These are phyloP conservation scores for Stachybotrys echinatus DNA, from an alignment of 2,329 filamentous ascomycete species.

Conservation along the genomic window DNA sequence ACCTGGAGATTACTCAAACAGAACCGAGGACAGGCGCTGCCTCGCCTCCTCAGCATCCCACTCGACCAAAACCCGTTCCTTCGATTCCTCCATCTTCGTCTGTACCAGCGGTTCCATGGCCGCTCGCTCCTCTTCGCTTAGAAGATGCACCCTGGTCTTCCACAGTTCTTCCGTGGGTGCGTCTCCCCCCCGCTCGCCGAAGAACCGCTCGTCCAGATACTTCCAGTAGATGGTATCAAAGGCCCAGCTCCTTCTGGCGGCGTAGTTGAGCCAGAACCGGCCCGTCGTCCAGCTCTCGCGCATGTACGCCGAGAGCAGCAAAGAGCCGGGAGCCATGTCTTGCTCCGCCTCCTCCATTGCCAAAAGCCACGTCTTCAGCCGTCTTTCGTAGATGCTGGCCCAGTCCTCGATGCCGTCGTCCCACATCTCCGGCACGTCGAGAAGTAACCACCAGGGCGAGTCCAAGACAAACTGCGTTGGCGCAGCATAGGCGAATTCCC, in stretches of 20 bases:
- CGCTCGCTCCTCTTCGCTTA: slow-evolving; percentile 15
- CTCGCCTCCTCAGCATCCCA: slow-evolving; percentile 16
- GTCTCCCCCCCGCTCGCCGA: slow-evolving; percentile 6
- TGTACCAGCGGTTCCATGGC: slow-evolving; percentile 23
- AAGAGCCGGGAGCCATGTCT: slow-evolving; percentile 4
- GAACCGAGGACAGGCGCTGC: slow-evolving; percentile 3
- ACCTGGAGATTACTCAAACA: slow-evolving; percentile 12
- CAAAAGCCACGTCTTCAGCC: slow-evolving; percentile 26
- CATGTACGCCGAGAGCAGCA: slow-evolving; percentile 13
- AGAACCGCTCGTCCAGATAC: slow-evolving; percentile 18
- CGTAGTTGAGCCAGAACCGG: slow-evolving; percentile 30
- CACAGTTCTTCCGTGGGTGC: slow-evolving; percentile 13
- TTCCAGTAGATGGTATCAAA: slow-evolving; percentile 29
- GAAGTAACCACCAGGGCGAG: slow-evolving; percentile 33
- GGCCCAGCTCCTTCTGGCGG: slow-evolving; percentile 25
- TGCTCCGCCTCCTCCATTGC: slow-evolving; percentile 25
- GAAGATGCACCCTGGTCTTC: slow-evolving; percentile 18
- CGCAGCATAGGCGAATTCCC: slow-evolving; percentile 31
- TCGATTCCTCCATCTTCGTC: slow-evolving; percentile 20
- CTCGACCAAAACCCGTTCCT: slow-evolving; percentile 16
- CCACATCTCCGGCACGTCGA: slow-evolving; percentile 26
- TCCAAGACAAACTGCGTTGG: slow-evolving; percentile 27
- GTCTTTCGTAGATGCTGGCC: slow-evolving; percentile 21
- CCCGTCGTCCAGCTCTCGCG: slow-evolving; percentile 24
- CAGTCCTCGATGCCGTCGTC: slow-evolving; percentile 20